Base-by-base conservation (phyloP, 2,329 filamentous ascomycete species). In the Stagonosporopsis chrysanthemi region DNA sequence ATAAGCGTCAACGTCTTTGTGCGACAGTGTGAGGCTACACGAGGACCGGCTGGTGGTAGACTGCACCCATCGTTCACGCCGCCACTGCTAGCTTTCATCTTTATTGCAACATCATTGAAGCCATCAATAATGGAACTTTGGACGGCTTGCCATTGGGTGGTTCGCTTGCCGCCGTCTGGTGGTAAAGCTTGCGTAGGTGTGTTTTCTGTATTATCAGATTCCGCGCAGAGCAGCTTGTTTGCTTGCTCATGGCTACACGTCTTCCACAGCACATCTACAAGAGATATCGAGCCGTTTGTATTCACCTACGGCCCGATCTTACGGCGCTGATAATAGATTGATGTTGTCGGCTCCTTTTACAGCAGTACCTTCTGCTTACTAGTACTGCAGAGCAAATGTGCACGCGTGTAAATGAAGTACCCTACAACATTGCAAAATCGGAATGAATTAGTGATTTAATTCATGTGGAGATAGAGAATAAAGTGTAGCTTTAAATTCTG, bases 1-100 rank as follows among this genome's bases (percentile, higher is more conserved):
- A 33, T 22, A 49, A 57, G 48, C 48, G 31, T 31, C 29, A 49
- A 48, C 39, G 54, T 52, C 38, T 33, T 44, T 35, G 39, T 57
- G 31, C 38, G 43, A 52, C 54, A 48, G 42, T 43, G 8, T 23
- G 38, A 52, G 31, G 54, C 54, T 57, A 57, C 43, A 57, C 48
- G 48, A 38, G 31, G 26, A 23, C 39, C 54, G 39, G 43, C 43
- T 44, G 48, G 26, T 26, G 26, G 48, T 48, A 40, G 49, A 49
- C 49, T 39, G 43, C 23, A 44, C 24, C 22, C 26, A 51, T 42
- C 53, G 41, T 42, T 46, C 29, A 46, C 35, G 42, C 47, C 53
- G 35, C 28, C 41, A 46, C 17, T 33, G 38, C 36, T 56, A 52
- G 54, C 54, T 49, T 40, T 28, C 54, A 52, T 33, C 54, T 57